Evolutionary conservation across 2,329 filamentous ascomycete species (phyloP), one percentile per base, ranked within the genome.

Genomic region (Coniochaeta sp.): DNA sequence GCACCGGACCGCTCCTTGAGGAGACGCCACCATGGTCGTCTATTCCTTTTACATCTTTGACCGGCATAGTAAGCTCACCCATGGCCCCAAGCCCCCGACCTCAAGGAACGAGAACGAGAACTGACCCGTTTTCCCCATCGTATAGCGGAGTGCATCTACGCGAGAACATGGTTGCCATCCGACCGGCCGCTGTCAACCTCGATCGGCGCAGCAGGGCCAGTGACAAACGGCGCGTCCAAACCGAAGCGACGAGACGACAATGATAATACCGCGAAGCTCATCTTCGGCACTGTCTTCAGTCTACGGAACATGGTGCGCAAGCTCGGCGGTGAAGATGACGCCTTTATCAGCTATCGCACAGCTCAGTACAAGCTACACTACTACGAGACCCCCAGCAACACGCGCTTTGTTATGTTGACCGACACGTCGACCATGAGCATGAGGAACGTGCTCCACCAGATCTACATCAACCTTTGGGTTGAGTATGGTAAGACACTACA

Each of bases 21-120:
- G 18, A 42, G 45, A 28, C 45, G 27, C 45, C 28, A 75, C 61
- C 65, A 97, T 99, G 94, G 85, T 87, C 55, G 88, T 97, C 70
- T 97, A 95, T 74, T 91, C 91, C 54, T 96, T 99, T 73, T 96
- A 96, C 78, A 96, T 99, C 67, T 99, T 99, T 69, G 94, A 99
- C 74, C 87, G 94, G 59, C 94, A 99, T 72, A 96, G 94, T 96
- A 79, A 66, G 81, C 64, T 48, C 10, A 28, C 26, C n/a, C 16
- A 10, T 31, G 24, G 5, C 26, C 28, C 20, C 45, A 12, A 28
- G n/a, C 10, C 8, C 6, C 12, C 45, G 26, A 18, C 26, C 24
- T 31, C 7, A 10, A 33, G 31, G 16, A 30, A 30, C 6, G 12
- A 12, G 27, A 30, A 7, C 6, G 12, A 14, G 20, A 42, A 20